Base-by-base conservation (phyloP, 2,329 filamentous ascomycete genomes). In the Fusarium sp. region DNA sequence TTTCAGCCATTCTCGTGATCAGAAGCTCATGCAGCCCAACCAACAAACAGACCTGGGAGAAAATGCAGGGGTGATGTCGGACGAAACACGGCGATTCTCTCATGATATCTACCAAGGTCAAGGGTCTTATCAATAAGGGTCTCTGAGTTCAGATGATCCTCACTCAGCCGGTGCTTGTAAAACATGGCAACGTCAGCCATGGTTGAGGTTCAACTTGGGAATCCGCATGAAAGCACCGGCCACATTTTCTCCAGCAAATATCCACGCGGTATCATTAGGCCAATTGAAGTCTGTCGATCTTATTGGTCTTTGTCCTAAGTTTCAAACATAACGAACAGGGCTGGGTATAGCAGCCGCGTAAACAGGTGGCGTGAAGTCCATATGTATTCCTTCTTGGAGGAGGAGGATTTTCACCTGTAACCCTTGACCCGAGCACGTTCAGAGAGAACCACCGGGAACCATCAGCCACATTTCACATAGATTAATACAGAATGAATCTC, bases 311-410 rank as follows among this genome's bases (percentile, higher is more conserved):
- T 31, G 65, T 65, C 52, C 35, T 36, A 60, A 61, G 54, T 62
- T 55, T 67, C 59, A 68, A 76, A 69, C 64, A 69, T 56, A 66
- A 55, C 51, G 44, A 26, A 54, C 49, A 69, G 63, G 72, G 70
- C 61, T 54, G 24, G 54, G 49, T 70, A 65, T 63, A 73, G 39
- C 45, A 54, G 55, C 66, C 60, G 31, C 58, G 65, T 52, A 73
- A 70, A 68, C 48, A 38, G 24, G 66, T 55, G 73, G 70, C 67
- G 60, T 74, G 67, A 65, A 67, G 67, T 66, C n/a, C n/a, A n/a
- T n/a, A n/a, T n/a, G n/a, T n/a, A n/a, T n/a, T n/a, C n/a, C n/a
- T n/a, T n/a, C n/a, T n/a, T n/a, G n/a, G 60, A 72, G 51, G 57
- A 28, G 51, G 17, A 24, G 42, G 52, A 77, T 61, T 65, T 60